These are phyloP conservation scores for Apiospora hydei DNA, from an alignment of 2,329 filamentous ascomycete species.

Conservation along the genomic window DNA sequence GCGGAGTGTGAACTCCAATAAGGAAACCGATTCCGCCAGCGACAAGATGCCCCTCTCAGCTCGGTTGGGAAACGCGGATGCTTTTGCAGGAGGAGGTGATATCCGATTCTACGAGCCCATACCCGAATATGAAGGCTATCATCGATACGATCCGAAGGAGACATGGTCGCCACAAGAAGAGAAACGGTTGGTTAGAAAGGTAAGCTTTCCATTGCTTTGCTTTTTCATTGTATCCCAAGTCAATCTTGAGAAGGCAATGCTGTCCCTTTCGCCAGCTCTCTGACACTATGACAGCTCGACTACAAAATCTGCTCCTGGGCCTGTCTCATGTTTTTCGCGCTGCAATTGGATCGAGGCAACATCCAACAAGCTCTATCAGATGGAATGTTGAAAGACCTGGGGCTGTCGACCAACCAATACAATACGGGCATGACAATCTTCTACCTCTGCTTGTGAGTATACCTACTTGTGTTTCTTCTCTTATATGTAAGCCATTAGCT, in stretches of 20 bases:
- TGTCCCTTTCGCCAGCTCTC: background rate
- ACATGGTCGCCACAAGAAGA: conserved; percentile 28
- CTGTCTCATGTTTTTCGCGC: conserved; percentile 61
- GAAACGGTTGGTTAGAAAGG: conserved; percentile 27
- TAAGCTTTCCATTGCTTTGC: background rate
- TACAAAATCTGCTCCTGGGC: conserved; percentile 58
- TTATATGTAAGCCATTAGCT: background rate
- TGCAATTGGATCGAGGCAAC: conserved; percentile 58
- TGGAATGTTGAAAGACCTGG: conserved; percentile 43
- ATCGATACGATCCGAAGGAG: conserved; percentile 26
- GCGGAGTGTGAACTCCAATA: background rate
- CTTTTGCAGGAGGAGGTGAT: conserved; percentile 26
- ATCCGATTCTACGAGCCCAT: conserved; percentile 26
- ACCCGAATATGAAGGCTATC: conserved; percentile 27
- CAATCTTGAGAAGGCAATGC: too few species aligned
- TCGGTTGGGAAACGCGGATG: background rate
- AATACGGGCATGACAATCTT: conserved; percentile 29
- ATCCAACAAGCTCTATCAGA: conserved; percentile 47
- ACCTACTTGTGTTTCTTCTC: too few species aligned
- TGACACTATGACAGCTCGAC: conserved; percentile 44
- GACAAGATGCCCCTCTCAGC: conserved; percentile 9
- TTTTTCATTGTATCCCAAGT: too few species aligned
- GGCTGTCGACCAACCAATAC: conserved; percentile 41
- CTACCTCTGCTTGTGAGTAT: conserved; percentile 27
- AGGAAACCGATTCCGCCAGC: conserved; percentile 3